Conservation (phyloP, 768 basidiomycete genomes). For the Lactifluus echinatus region DNA sequence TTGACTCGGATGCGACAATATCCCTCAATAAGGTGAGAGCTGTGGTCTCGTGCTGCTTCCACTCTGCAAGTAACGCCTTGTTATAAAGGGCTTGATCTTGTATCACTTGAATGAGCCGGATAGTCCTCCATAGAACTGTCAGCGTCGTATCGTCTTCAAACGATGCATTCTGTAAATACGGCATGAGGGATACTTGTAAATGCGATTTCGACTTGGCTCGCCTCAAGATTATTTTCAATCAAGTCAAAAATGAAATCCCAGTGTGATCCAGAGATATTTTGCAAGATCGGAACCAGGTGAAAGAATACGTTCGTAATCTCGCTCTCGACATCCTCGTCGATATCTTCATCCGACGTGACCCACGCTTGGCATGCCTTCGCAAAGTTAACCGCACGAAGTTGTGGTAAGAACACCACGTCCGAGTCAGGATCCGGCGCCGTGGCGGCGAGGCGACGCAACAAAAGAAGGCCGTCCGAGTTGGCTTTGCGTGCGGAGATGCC, state of each 20-base stretch:
- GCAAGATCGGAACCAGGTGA: constrained; percentile 77
- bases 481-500: constrained; percentile 55
- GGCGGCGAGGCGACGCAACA: constrained; percentile 60
- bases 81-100: constrained; percentile 67
- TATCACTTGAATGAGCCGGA: constrained; percentile 57
- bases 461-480: constrained; percentile 59
- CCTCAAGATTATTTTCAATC: constrained; percentile 83
- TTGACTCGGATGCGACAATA: constrained; percentile 43
- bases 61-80: constrained; percentile 58
- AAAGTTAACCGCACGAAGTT: constrained; percentile 78
- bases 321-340: constrained; percentile 73
- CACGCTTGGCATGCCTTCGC: constrained; percentile 81
- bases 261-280: constrained; percentile 77
- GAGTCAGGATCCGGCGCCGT: constrained; percentile 73
- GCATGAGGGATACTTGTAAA: neutral
- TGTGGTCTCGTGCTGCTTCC: constrained; percentile 47
- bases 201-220: constrained; percentile 27
- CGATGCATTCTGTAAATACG: constrained; percentile 41
- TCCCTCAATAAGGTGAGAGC: constrained; percentile 55
- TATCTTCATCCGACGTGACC: constrained; percentile 53
- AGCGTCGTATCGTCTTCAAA: constrained; percentile 51
- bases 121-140: constrained; percentile 57
- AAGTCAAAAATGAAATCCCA: constrained; percentile 93
- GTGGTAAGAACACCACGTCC: constrained; percentile 75
- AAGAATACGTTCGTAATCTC: constrained; percentile 66